phyloP scores from a whole-genome alignment of 495 filamentous ascomycete species.

The Daldinia grandis region DNA sequence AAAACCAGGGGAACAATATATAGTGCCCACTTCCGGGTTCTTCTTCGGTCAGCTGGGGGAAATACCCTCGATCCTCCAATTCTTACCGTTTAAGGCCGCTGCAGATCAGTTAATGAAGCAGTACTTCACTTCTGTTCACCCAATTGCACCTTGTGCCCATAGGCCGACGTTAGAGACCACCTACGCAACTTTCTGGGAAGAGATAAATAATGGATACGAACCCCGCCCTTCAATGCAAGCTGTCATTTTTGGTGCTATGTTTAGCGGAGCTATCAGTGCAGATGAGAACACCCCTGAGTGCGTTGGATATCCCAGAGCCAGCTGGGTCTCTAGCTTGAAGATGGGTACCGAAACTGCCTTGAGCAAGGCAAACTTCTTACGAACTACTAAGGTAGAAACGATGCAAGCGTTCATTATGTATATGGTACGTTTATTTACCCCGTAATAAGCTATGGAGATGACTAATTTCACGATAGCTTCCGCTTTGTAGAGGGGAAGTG shows the following conservation, averaged over 20 bases:
- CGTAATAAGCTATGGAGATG: background rate
- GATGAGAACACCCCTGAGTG: constrained; percentile 57
- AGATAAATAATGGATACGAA: constrained; percentile 62
- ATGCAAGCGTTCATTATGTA: constrained; percentile 80
- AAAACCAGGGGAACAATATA: constrained; percentile 61
- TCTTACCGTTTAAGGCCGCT: constrained; percentile 59
- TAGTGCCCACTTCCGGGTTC: constrained; percentile 70
- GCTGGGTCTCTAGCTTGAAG: constrained; percentile 66
- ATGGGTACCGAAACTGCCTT: constrained; percentile 70
- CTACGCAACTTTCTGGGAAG: constrained; percentile 71
- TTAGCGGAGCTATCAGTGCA: constrained; percentile 73
- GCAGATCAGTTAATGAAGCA: constrained; percentile 67
- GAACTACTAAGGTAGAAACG: constrained; percentile 74
- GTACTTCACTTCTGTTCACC: constrained; percentile 73
- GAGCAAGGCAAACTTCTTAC: constrained; percentile 70
- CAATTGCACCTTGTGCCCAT: constrained; percentile 70
- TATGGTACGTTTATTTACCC: constrained; percentile 58
- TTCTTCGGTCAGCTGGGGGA: constrained; percentile 66
- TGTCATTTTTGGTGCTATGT: constrained; percentile 70
- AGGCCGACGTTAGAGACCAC: constrained; percentile 67
- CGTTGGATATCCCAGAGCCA: constrained; percentile 60
- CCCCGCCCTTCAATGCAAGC: constrained; percentile 71
- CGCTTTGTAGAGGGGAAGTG: constrained; percentile 72
- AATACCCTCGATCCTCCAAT: constrained; percentile 60
- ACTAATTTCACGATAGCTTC: constrained; percentile 60